These are phyloP conservation scores for Pleurotus tuoliensis DNA, from an alignment of 768 basidiomycete species.

Conservation along the genomic window DNA sequence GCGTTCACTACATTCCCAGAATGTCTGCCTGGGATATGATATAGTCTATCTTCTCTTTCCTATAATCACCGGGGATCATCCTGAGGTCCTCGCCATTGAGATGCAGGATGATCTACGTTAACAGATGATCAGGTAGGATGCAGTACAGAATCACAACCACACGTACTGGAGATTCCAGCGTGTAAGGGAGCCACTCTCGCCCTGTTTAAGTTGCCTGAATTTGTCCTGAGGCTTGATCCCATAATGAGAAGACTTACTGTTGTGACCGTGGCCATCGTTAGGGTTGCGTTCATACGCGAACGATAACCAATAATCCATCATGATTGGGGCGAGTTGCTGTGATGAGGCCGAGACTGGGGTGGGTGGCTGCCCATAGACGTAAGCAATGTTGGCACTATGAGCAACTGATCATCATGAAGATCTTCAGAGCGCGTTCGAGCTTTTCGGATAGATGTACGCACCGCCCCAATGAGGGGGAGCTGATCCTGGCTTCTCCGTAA, in stretches of 20 bases:
- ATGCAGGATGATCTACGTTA: not conserved
- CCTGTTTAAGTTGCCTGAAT: not conserved
- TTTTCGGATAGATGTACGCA: not conserved
- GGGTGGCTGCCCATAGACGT: conserved; percentile 21
- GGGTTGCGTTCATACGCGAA: conserved; percentile 39
- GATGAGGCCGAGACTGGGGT: conserved; percentile 8
- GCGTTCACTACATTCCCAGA: no score
- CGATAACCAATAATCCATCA: conserved; percentile 48
- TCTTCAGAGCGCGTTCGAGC: not conserved
- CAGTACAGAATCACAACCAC: not conserved
- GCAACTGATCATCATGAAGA: conserved; percentile 14
- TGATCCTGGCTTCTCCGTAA: not conserved
- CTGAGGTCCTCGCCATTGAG: not conserved
- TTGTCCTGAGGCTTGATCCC: not conserved
- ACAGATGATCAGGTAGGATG: not conserved
- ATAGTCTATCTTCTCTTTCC: not conserved
- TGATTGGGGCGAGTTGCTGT: conserved; percentile 23
- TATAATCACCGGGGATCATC: not conserved
- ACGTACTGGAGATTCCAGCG: not conserved
- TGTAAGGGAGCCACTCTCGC: not conserved
- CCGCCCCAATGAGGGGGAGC: not conserved
- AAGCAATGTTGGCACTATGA: conserved; percentile 26
- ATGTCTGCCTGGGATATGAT: not conserved
- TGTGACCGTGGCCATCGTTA: conserved; percentile 34
- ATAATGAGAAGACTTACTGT: conserved; percentile 19